Evolutionary conservation across 331 rosid species (phyloP).

Genomic region (Phaseolus coccineus): DNA sequence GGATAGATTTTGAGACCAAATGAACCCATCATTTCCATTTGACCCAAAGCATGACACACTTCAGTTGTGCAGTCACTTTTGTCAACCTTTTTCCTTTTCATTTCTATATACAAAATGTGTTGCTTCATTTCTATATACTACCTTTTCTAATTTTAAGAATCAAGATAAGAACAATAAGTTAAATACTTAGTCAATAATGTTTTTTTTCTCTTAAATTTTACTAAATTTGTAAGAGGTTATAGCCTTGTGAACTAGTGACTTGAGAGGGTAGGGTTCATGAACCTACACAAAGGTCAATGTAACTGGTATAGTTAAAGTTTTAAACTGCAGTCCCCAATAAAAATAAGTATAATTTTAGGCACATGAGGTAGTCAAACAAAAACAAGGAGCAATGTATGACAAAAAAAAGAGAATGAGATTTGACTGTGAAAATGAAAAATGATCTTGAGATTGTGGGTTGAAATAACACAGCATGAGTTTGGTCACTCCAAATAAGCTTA

Average conservation of each 20-base stretch:
- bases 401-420: not conserved
- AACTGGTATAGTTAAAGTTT: not conserved
- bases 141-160: too few species aligned
- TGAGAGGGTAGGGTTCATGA: too few species aligned
- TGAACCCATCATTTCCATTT: constrained; percentile 63
- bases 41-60: constrained; percentile 60
- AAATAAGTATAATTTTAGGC: not conserved
- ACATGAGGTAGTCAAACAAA: not conserved
- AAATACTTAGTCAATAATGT: too few species aligned
- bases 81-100: constrained; percentile 44
- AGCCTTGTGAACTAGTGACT: too few species aligned
- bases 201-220: too few species aligned
- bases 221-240: too few species aligned
- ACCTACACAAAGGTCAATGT: too few species aligned
- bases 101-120: not conserved
- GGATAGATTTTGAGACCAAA: constrained; percentile 19
- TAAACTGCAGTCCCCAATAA: not conserved
- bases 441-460: not conserved
- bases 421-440: not conserved
- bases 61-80: constrained; percentile 71
- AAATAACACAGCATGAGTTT: not conserved
- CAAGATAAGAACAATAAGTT: too few species aligned
- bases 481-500: not conserved
- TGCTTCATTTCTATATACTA: not conserved
- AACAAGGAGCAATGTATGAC: not conserved